Percentiles rank a stretch among this genome's conserved stretches.
These are phyloP conservation scores for Mycocentrospora acerina DNA, from an alignment of 2,329 filamentous ascomycete species.

Conservation along the genomic window DNA sequence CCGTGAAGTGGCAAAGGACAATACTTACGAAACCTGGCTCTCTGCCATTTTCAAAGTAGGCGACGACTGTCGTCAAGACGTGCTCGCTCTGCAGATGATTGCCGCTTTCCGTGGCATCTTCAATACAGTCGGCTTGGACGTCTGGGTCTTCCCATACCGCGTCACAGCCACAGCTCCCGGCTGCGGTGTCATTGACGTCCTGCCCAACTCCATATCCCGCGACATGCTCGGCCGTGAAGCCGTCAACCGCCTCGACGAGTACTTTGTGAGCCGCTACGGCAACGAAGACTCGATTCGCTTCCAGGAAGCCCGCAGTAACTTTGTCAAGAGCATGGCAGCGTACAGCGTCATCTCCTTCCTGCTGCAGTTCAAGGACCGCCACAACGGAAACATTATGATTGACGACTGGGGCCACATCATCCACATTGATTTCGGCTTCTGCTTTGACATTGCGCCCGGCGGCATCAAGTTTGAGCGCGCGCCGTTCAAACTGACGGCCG, in stretches of 20 bases:
- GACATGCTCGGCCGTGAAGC: slow-evolving; percentile 98
- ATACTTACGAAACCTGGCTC: slow-evolving; percentile 93
- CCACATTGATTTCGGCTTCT: slow-evolving; percentile 99
- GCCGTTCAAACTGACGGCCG: slow-evolving; percentile 94
- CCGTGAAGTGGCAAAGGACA: slow-evolving; percentile 38
- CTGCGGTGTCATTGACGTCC: slow-evolving; percentile 95
- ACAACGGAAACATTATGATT: slow-evolving; percentile 99
- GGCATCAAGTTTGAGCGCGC: slow-evolving; percentile 97
- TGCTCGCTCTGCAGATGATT: slow-evolving; percentile 96
- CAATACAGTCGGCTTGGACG: slow-evolving; percentile 89
- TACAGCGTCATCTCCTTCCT: slow-evolving; percentile 97
- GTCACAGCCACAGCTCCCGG: slow-evolving; percentile 96
- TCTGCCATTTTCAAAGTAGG: slow-evolving; percentile 99
- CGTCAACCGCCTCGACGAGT: slow-evolving; percentile 97
- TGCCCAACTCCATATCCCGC: slow-evolving; percentile 95
- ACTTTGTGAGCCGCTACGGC: slow-evolving; percentile 96
- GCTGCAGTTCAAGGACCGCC: slow-evolving; percentile 97
- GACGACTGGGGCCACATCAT: slow-evolving; percentile 96
- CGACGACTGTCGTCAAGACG: slow-evolving; percentile 96
- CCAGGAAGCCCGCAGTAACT: slow-evolving; percentile 93
- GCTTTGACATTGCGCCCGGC: slow-evolving; percentile 96
- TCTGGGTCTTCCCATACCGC: slow-evolving; percentile 95
- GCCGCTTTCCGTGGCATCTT: slow-evolving; percentile 97
- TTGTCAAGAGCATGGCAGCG: slow-evolving; percentile 98
- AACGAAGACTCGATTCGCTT: slow-evolving; percentile 93